These are phyloP conservation scores for Aurantiochytrium sp. DNA, from an alignment of 108 stramenopile genomes.

Conservation along the genomic window DNA sequence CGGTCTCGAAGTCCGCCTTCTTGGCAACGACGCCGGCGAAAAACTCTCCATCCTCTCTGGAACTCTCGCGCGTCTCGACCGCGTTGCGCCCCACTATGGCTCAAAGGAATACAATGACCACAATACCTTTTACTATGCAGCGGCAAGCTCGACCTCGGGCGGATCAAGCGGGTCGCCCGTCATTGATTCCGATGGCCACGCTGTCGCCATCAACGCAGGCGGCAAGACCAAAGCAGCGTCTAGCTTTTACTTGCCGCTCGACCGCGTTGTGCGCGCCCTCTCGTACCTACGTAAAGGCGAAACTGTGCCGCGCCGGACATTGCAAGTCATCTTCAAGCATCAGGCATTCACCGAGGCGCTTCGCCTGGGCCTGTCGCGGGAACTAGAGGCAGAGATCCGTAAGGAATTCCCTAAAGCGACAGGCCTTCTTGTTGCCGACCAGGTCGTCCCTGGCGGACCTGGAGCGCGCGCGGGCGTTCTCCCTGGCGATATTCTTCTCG, in stretches of 20 bases:
- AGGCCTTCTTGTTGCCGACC: slow-evolving; percentile 36
- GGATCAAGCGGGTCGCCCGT: slow-evolving; percentile 42
- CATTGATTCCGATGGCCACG: slow-evolving; percentile 28
- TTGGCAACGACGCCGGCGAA: slow-evolving; percentile 50
- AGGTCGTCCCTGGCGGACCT: not conserved
- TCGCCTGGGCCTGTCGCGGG: slow-evolving; percentile 25
- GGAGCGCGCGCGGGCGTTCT: not conserved
- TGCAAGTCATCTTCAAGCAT: slow-evolving; percentile 33
- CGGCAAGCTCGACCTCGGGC: slow-evolving; percentile 33
- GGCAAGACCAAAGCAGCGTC: slow-evolving; percentile 23
- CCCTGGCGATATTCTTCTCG: slow-evolving; percentile 10
- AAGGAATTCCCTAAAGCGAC: slow-evolving; percentile 27
- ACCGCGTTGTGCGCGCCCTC: slow-evolving; percentile 31
- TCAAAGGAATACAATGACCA: slow-evolving; percentile 31
- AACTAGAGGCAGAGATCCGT: not conserved
- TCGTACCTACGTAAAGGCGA: not conserved
- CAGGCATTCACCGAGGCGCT: slow-evolving; percentile 39
- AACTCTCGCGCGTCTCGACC: slow-evolving; percentile 42
- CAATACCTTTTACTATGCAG: slow-evolving; percentile 36
- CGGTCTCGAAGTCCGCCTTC: slow-evolving; percentile 41
- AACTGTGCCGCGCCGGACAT: slow-evolving; percentile 33
- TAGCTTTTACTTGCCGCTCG: slow-evolving; percentile 40
- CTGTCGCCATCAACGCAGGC: slow-evolving; percentile 47
- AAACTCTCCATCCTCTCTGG: slow-evolving; percentile 42
- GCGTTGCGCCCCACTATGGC: slow-evolving; percentile 35